Conservation (phyloP, 2,329 filamentous ascomycete species). For the Penicillium freii region DNA sequence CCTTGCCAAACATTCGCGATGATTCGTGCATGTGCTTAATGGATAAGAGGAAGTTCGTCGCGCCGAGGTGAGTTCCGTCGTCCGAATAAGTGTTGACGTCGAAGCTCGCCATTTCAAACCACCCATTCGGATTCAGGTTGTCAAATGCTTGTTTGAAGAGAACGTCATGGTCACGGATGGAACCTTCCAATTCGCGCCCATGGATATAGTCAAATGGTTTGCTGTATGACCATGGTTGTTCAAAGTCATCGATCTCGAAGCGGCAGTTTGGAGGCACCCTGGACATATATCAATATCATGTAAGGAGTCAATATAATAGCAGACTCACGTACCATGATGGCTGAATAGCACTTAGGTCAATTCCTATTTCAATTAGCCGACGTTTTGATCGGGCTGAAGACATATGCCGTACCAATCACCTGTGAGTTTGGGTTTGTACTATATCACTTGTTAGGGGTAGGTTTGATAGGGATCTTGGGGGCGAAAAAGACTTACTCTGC, state of each 20-base stretch:
- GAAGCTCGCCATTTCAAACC: constrained; percentile 56
- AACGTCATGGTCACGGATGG: constrained; percentile 28
- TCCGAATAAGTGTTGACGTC: constrained; percentile 88
- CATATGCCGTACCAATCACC: constrained; percentile 28
- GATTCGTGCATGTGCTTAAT: constrained; percentile 32
- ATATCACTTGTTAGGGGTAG: background rate
- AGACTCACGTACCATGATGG: constrained; percentile 27
- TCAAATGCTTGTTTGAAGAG: constrained; percentile 28
- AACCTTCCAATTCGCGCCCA: constrained; percentile 33
- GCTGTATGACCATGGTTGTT: constrained; percentile 30
- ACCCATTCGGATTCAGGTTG: constrained; percentile 29
- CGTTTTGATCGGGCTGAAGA: background rate
- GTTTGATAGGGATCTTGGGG: background rate
- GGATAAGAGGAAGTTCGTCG: constrained; percentile 24
- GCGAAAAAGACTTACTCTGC: constrained; percentile 30
- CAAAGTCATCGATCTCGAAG: constrained; percentile 36
- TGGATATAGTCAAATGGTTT: constrained; percentile 34
- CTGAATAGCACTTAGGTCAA: constrained; percentile 35
- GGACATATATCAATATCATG: background rate
- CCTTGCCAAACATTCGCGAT: constrained; percentile 35
- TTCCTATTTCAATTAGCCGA: constrained; percentile 21
- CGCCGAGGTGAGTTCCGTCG: constrained; percentile 31
- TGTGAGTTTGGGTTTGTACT: constrained; percentile 30
- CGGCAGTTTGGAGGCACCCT: constrained; percentile 38
- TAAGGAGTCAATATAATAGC: background rate